A percentile compares a stretch with the other conserved stretches of the same genome.
phyloP scores from a whole-genome alignment of 2,329 filamentous ascomycete species.

The Fonsecaea pugnacius region DNA sequence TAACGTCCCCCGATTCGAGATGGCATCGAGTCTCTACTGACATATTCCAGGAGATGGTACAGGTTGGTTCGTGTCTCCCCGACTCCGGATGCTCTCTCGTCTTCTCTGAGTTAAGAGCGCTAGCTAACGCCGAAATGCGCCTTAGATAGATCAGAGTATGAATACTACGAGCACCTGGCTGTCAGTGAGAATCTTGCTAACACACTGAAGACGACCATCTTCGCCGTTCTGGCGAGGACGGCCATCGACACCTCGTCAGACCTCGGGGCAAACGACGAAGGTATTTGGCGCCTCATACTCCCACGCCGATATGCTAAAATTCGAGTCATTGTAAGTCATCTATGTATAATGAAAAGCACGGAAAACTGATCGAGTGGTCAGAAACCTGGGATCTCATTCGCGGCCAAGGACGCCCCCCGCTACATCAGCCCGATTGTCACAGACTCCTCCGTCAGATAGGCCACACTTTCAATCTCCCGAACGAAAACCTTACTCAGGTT shows the following conservation, averaged over 20 bases:
- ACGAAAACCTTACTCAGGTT: constrained; percentile 28
- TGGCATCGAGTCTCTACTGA: constrained; percentile 17
- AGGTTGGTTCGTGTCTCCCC: constrained; percentile 80
- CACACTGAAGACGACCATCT: constrained; percentile 64
- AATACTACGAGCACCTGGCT: constrained; percentile 17
- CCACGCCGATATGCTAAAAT: constrained; percentile 90
- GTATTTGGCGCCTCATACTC: constrained; percentile 96
- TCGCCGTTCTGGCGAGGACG: constrained; percentile 84
- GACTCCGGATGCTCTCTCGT: constrained; percentile 12
- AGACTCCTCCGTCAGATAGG: constrained; percentile 27
- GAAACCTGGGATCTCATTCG: constrained; percentile 31
- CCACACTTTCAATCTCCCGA: constrained; percentile 35
- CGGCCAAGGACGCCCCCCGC: constrained; percentile 43
- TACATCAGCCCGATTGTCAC: constrained; percentile 29
- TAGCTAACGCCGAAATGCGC: constrained; percentile 22
- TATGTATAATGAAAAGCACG: neutral
- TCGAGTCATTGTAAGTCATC: constrained; percentile 71
- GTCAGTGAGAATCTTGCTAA: constrained; percentile 33
- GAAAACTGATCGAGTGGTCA: constrained; percentile 9
- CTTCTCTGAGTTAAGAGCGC: neutral
- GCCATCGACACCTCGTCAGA: constrained; percentile 59
- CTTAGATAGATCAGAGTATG: constrained; percentile 48
- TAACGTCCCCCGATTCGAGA: constrained; percentile 48
- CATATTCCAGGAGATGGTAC: constrained; percentile 85
- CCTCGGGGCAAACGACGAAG: constrained; percentile 65